These are phyloP conservation scores for Hypoxylon sp. DNA, from an alignment of 2,329 filamentous ascomycete species.

Conservation along the genomic window DNA sequence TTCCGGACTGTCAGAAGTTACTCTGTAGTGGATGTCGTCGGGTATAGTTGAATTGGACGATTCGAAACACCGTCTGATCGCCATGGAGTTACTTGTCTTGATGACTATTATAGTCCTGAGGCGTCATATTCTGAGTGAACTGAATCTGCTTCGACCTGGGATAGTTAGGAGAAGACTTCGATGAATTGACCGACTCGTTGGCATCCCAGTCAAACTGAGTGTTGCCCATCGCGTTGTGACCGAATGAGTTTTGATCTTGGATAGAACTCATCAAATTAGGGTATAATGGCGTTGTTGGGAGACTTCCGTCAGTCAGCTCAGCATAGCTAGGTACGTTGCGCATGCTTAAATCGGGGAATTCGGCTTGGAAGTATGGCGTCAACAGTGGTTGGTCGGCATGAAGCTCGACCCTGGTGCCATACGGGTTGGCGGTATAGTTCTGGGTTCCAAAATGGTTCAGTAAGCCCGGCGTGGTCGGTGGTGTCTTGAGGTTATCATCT, in stretches of 20 bases:
- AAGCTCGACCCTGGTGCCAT: constrained; percentile 45
- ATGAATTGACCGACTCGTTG: constrained; percentile 57
- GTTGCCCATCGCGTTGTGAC: constrained; percentile 53
- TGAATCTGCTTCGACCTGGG: constrained; percentile 59
- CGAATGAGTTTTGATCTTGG: constrained; percentile 53
- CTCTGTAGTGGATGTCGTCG: neutral
- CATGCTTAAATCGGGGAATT: constrained; percentile 59
- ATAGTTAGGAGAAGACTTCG: constrained; percentile 55
- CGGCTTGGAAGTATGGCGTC: constrained; percentile 62
- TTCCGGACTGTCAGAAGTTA: neutral
- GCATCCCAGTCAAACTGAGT: constrained; percentile 66
- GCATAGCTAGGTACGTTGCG: constrained; percentile 61
- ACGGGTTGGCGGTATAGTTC: constrained; percentile 54
- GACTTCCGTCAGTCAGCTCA: constrained; percentile 57
- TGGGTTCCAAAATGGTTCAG: constrained; percentile 57
- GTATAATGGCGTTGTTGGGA: constrained; percentile 64
- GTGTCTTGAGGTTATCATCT: constrained; percentile 64
- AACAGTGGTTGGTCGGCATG: constrained; percentile 63
- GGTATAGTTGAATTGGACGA: neutral
- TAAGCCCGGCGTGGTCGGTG: constrained; percentile 65
- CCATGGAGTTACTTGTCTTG: constrained; percentile 37
- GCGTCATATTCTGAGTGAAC: constrained; percentile 61
- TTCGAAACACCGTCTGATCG: neutral
- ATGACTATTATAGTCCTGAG: constrained; percentile 55
- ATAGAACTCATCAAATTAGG: constrained; percentile 57